phyloP scores from a whole-genome alignment of 139 green algal species.

The Gonium pectorale region DNA sequence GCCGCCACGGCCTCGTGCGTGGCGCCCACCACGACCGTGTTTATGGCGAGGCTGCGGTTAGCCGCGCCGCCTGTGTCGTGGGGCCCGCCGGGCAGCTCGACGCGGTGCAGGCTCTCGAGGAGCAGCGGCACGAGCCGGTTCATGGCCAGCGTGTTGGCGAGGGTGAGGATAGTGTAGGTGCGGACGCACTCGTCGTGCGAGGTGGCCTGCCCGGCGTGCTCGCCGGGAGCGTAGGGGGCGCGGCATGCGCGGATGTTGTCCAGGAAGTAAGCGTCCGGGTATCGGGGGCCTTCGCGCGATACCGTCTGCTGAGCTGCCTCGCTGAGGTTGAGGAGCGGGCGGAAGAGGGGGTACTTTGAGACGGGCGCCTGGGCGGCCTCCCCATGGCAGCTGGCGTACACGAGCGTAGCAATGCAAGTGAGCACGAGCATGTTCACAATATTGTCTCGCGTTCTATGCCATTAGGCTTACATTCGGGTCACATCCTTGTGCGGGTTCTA shows the following conservation, averaged over 20 bases:
- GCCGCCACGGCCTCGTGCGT: neutral
- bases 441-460: too few relatives aligned
- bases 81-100: neutral
- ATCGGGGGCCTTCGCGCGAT: constrained; percentile 8
- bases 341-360: too few relatives aligned
- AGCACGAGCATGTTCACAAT: too few relatives aligned
- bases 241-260: neutral
- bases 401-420: too few relatives aligned
- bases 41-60: neutral
- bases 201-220: neutral
- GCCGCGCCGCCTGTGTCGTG: neutral
- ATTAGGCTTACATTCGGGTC: too few relatives aligned
- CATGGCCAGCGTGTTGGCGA: constrained; percentile 15
- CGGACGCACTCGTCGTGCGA: neutral
- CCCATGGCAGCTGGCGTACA: too few relatives aligned
- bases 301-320: constrained; percentile 8
- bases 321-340: neutral
- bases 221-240: neutral
- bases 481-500: too few relatives aligned
- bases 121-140: constrained; percentile 14
- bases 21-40: constrained; percentile 23
- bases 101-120: constrained; percentile 18
- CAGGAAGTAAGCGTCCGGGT: constrained; percentile 21
- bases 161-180: constrained; percentile 10
- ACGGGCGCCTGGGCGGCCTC: too few relatives aligned